phyloP scores from a whole-genome alignment of 2,329 filamentous ascomycete genomes.

The Diaporthe velutina region DNA sequence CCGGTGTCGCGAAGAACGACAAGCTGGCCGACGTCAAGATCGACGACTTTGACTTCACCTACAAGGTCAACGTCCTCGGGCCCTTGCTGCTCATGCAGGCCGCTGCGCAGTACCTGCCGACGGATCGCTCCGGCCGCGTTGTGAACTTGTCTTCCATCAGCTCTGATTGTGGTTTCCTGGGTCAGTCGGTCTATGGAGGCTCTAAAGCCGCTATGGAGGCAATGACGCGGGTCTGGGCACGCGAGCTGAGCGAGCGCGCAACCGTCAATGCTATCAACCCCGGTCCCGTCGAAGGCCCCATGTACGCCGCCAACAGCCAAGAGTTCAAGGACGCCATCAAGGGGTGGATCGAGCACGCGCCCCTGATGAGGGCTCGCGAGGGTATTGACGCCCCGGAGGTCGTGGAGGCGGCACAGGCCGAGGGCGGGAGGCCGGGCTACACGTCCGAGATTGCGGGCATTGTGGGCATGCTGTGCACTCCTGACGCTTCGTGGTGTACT shows the following conservation, averaged over 20 bases:
- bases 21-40: slow-evolving; percentile 71
- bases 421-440: slow-evolving; percentile 72
- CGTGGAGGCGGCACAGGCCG: slow-evolving; percentile 68
- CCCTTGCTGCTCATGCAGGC: slow-evolving; percentile 84
- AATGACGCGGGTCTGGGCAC: slow-evolving; percentile 71
- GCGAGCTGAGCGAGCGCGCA: slow-evolving; percentile 65
- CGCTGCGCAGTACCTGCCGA: slow-evolving; percentile 75
- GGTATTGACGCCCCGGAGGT: slow-evolving; percentile 73
- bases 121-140: slow-evolving; percentile 72
- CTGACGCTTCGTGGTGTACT: slow-evolving; percentile 82
- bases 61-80: slow-evolving; percentile 85
- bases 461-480: slow-evolving; percentile 80
- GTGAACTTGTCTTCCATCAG: slow-evolving; percentile 69
- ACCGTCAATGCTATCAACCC: slow-evolving; percentile 72
- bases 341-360: slow-evolving; percentile 64
- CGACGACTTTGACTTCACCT: slow-evolving; percentile 78
- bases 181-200: slow-evolving; percentile 69
- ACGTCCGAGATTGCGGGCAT: slow-evolving; percentile 80
- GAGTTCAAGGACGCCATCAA: slow-evolving; percentile 58
- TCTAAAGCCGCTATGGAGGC: slow-evolving; percentile 71
- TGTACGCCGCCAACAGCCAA: slow-evolving; percentile 60
- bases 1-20: slow-evolving; percentile 78
- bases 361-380: slow-evolving; percentile 71
- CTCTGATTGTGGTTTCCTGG: slow-evolving; percentile 65
- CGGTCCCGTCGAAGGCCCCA: slow-evolving; percentile 66